phyloP scores from a whole-genome alignment of 441 rosid species.

The Populus hybrid region DNA sequence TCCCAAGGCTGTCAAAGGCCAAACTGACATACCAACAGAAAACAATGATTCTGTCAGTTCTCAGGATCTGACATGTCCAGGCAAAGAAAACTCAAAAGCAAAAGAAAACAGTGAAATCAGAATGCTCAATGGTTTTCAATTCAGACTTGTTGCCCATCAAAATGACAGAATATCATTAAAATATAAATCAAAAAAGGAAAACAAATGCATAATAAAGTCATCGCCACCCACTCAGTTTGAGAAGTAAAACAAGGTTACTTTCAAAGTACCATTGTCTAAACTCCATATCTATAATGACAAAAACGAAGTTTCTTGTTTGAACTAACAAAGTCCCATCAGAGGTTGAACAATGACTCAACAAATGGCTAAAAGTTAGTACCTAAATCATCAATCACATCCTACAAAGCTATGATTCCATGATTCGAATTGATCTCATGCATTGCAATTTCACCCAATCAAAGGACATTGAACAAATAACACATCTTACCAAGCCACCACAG shows the following conservation, averaged over 20 bases:
- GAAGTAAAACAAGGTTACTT: not conserved
- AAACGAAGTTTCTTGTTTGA: slow-evolving; percentile 1
- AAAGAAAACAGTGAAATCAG: not conserved
- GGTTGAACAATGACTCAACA: not conserved
- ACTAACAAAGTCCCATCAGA: not conserved
- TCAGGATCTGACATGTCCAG: not conserved
- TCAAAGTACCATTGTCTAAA: not conserved
- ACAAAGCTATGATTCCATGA: not conserved
- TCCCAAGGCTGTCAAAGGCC: slow-evolving; percentile 94
- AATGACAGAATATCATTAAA: not conserved
- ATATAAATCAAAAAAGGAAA: not conserved
- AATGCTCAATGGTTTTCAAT: not conserved
- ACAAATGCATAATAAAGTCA: not conserved
- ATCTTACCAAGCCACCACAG: slow-evolving; percentile 98
- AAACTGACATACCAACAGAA: slow-evolving; percentile 47
- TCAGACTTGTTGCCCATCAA: not conserved
- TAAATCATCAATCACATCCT: not conserved
- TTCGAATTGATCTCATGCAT: not conserved
- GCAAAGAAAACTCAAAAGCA: not conserved
- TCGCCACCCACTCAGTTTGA: not conserved
- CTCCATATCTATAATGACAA: not conserved
- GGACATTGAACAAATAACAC: slow-evolving; percentile 13
- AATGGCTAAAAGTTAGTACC: not conserved
- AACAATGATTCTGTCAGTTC: slow-evolving; percentile 9
- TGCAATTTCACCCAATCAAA: not conserved